phyloP scores from a whole-genome alignment of 768 basidiomycete species.

The Cystobasidium onofrii region DNA sequence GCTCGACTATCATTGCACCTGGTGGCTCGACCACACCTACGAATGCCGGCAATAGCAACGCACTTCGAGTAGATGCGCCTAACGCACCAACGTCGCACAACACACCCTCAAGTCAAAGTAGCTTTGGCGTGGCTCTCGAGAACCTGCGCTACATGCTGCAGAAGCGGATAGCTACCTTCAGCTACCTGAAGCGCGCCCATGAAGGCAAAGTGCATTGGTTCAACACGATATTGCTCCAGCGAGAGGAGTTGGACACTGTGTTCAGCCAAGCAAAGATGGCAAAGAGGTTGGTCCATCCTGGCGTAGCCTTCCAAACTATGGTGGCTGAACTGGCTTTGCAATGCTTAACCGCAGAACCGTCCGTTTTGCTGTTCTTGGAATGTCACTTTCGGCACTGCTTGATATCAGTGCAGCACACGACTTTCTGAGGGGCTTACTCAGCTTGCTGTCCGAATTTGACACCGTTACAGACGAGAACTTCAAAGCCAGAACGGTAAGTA shows the following conservation, averaged over 20 bases:
- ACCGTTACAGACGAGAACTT: constrained; percentile 39
- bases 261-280: constrained; percentile 14
- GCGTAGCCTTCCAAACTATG: neutral
- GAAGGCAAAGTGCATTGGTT: constrained; percentile 34
- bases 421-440: constrained; percentile 62
- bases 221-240: constrained; percentile 30
- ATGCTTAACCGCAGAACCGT: constrained; percentile 54
- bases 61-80: constrained; percentile 27
- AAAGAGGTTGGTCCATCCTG: constrained; percentile 7
- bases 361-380: constrained; percentile 73
- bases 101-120: constrained; percentile 2
- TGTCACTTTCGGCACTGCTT: constrained; percentile 72
- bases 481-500: constrained; percentile 21
- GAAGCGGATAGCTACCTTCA: constrained; percentile 23
- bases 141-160: constrained; percentile 16
- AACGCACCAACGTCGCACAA: constrained; percentile 5
- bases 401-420: constrained; percentile 74
- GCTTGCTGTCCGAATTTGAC: constrained; percentile 38
- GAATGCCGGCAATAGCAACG: constrained; percentile 44
- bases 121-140: constrained; percentile 27
- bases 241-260: constrained; percentile 25
- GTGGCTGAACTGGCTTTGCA: neutral
- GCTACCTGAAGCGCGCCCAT: constrained; percentile 31
- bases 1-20: neutral
- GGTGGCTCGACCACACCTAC: constrained; percentile 22